Evolutionary conservation across 306 rosid species (phyloP).

Genomic region (Pachyrhizus erosus): DNA sequence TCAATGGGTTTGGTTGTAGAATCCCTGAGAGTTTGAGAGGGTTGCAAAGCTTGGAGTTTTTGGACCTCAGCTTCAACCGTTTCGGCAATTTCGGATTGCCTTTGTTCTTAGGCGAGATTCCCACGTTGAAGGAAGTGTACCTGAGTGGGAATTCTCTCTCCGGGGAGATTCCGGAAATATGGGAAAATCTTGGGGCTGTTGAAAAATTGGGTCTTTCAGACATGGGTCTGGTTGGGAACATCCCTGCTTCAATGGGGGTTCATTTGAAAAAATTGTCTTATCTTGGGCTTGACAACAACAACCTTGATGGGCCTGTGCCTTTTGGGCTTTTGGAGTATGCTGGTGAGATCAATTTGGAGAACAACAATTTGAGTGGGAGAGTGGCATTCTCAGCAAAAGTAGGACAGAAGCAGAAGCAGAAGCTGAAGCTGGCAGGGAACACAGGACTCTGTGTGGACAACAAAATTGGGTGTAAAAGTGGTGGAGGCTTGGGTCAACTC

Average conservation of each 20-base stretch:
- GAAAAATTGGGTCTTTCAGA: conserved; percentile 73
- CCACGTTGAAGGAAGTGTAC: conserved; percentile 64
- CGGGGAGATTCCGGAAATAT: conserved; percentile 76
- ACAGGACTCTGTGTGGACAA: conserved; percentile 63
- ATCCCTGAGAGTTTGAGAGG: conserved; percentile 61
- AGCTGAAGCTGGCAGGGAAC: conserved; percentile 71
- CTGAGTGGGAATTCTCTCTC: conserved; percentile 76
- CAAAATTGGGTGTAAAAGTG: neutral
- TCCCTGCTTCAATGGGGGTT: conserved; percentile 76
- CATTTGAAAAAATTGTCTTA: conserved; percentile 62
- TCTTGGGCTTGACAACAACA: conserved; percentile 76
- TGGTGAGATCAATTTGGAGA: conserved; percentile 78
- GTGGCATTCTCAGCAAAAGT: conserved; percentile 50
- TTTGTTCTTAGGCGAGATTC: conserved; percentile 54
- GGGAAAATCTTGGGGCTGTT: conserved; percentile 65
- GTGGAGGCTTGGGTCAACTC: conserved; percentile 38
- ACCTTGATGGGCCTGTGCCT: conserved; percentile 75
- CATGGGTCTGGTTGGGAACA: conserved; percentile 67
- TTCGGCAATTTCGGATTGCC: conserved; percentile 76
- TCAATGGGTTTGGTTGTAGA: conserved; percentile 55
- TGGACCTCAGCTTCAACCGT: conserved; percentile 76
- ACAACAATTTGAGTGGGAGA: conserved; percentile 77
- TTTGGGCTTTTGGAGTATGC: conserved; percentile 54
- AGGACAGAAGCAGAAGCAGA: conserved; percentile 58
- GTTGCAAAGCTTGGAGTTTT: conserved; percentile 54